A percentile compares a stretch with the other conserved stretches of the same genome.
These are phyloP conservation scores for Pugionium dolabratum DNA, from an alignment of 345 rosid genomes.

Conservation along the genomic window DNA sequence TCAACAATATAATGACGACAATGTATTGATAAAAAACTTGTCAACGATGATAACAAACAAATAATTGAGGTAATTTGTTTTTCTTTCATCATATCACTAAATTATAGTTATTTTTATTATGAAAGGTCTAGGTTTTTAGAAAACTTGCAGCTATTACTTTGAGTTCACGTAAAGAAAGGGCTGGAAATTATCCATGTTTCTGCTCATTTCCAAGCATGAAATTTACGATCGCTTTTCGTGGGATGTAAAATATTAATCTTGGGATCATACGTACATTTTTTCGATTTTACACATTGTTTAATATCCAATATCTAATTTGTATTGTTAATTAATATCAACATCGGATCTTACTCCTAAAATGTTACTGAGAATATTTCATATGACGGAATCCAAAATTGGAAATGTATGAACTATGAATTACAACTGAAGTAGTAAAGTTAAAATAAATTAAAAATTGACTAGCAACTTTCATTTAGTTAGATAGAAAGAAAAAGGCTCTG, in stretches of 20 bases:
- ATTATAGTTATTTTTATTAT: too few species aligned
- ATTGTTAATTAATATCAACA: neutral
- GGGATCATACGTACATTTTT: too few species aligned
- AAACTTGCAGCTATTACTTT: conserved; percentile 19
- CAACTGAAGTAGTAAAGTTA: neutral
- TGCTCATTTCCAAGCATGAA: conserved; percentile 25
- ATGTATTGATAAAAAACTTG: too few species aligned
- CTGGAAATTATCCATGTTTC: conserved; percentile 17
- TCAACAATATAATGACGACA: neutral
- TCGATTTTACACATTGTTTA: neutral
- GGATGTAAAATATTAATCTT: too few species aligned
- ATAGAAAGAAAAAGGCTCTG: neutral
- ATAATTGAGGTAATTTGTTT: too few species aligned
- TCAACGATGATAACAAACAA: too few species aligned
- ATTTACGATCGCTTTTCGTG: conserved; percentile 15
- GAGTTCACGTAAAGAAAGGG: conserved; percentile 38
- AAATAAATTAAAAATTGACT: neutral
- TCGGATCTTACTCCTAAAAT: too few species aligned
- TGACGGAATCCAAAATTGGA: neutral
- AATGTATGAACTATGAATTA: neutral
- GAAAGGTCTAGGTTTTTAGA: neutral
- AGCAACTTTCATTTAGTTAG: neutral
- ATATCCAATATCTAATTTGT: conserved; percentile 16
- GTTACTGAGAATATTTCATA: neutral
- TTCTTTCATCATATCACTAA: neutral